Evolutionary conservation across 768 basidiomycete genomes (phyloP).

Genomic region (Hebeloma cylindrosporum): DNA sequence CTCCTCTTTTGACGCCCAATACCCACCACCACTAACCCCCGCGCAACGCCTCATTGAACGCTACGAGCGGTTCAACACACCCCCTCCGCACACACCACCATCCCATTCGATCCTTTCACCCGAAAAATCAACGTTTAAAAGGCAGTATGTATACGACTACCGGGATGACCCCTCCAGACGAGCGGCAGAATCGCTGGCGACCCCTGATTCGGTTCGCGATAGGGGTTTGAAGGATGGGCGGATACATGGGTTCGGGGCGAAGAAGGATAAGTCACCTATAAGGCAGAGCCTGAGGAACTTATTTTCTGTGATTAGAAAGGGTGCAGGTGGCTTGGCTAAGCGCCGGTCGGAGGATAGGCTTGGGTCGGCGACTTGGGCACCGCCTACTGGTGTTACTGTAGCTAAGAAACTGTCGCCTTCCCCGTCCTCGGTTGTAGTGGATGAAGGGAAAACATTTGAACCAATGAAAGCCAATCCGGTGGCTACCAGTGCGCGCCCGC

Average conservation of each 20-base stretch:
- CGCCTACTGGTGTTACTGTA: too few species aligned
- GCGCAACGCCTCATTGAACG: slow-evolving; percentile 24
- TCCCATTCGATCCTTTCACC: not conserved
- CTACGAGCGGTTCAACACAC: slow-evolving; percentile 22
- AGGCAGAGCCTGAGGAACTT: slow-evolving; percentile 65
- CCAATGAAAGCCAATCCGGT: not conserved
- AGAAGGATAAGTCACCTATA: slow-evolving; percentile 45
- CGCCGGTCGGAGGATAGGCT: slow-evolving; percentile 20
- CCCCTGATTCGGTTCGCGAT: too few species aligned
- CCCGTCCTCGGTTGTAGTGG: too few species aligned
- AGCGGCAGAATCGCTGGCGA: not conserved
- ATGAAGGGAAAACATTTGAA: not conserved
- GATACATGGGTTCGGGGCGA: not conserved
- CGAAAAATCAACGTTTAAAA: slow-evolving; percentile 15
- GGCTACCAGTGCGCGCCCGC: not conserved
- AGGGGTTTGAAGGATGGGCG: too few species aligned
- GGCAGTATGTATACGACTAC: slow-evolving; percentile 15
- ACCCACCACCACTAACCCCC: slow-evolving; percentile 11
- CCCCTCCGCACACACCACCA: slow-evolving; percentile 8
- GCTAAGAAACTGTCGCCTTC: too few species aligned
- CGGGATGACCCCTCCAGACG: not conserved
- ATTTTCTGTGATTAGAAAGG: slow-evolving; percentile 61
- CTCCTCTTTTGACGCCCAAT: not conserved
- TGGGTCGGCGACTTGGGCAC: not conserved
- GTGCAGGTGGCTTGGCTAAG: slow-evolving; percentile 24